Base-by-base conservation (phyloP, 352 stramenopile species). In the Phytophthora cactorum region DNA sequence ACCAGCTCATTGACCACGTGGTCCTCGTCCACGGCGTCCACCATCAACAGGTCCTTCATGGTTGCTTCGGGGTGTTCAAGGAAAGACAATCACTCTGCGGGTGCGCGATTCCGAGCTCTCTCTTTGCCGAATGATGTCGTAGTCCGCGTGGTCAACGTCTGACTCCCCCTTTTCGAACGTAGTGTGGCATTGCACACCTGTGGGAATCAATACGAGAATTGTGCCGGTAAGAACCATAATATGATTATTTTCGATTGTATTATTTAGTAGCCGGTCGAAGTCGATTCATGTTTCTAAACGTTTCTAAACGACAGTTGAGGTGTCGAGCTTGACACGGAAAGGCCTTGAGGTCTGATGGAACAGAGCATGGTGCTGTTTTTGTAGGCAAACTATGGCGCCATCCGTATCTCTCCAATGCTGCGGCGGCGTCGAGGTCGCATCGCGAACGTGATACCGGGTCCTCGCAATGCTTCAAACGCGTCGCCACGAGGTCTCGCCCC, bases 1-100 rank as follows among this genome's bases (percentile, higher is more conserved):
- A 92, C 72, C 39, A 97, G 75, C 68, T 94, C 81, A 63, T 92
- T 73, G 49, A 92, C 81, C 28, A 94, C 80, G 61, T 91, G 82
- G 60, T 70, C 73, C 74, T 93, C 88, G 70, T 91, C 82, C 59
- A 92, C 86, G 54, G 71, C 68, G 52, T 93, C 84, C 12, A 96
- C 74, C 76, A 94, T 89, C 51, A 96, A 72, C 62, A 96, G 70
- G 78, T 96, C 86, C 65, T 82, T 82, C 72, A 79, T 82, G 63
- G 61, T 68, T 46, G 34, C 41, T 45, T 38, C 27, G 29, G 32
- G 8, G 31, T 34, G 52, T 50, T 39, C 17, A 59, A 60, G 36
- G 32, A 60, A 27, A 6, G 52, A 68, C 57, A 65, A 65, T 72
- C 63, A 72, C 63, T 72, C 52, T 66, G 52, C 32, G 31, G 25